These are phyloP conservation scores for Coemansia erecta DNA, from an alignment of 192 early-diverging fungal genomes.

Conservation along the genomic window DNA sequence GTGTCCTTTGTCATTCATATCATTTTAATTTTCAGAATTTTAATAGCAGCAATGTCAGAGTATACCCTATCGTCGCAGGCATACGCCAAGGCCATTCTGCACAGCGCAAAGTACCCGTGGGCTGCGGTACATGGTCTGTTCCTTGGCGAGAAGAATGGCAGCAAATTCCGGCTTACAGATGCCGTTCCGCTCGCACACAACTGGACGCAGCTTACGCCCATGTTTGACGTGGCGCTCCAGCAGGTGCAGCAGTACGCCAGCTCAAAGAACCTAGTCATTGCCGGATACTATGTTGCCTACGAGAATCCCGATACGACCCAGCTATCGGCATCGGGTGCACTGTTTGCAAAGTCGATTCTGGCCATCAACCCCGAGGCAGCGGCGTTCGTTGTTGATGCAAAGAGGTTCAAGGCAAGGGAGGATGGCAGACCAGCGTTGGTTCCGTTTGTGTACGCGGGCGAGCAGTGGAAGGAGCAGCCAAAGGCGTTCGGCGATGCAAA, in stretches of 20 bases:
- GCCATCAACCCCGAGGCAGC: constrained; percentile 16
- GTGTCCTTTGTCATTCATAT: neutral
- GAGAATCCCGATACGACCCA: constrained; percentile 32
- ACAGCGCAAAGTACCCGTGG: constrained; percentile 81
- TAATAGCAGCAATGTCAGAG: constrained; percentile 24
- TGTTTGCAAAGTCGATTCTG: constrained; percentile 34
- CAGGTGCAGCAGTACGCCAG: constrained; percentile 58
- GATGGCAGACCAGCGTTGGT: constrained; percentile 20
- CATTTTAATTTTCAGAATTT: neutral
- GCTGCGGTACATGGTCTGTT: constrained; percentile 75
- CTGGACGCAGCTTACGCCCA: constrained; percentile 73
- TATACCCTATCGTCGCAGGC: constrained; percentile 57
- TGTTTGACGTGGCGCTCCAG: constrained; percentile 81
- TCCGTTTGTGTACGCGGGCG: constrained; percentile 22
- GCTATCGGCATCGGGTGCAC: constrained; percentile 35
- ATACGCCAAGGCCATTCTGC: constrained; percentile 74
- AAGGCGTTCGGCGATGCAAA: constrained; percentile 17
- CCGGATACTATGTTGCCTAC: constrained; percentile 49
- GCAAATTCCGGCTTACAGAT: constrained; percentile 54
- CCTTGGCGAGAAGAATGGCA: constrained; percentile 49
- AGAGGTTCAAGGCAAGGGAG: constrained; percentile 26
- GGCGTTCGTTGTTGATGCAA: constrained; percentile 46
- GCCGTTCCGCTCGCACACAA: constrained; percentile 85
- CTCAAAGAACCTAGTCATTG: constrained; percentile 25
- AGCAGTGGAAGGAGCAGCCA: constrained; percentile 48